Evolutionary conservation across 2,329 filamentous ascomycete species (phyloP), one percentile per base, ranked within the genome.

Genomic region (Nemania sp.): DNA sequence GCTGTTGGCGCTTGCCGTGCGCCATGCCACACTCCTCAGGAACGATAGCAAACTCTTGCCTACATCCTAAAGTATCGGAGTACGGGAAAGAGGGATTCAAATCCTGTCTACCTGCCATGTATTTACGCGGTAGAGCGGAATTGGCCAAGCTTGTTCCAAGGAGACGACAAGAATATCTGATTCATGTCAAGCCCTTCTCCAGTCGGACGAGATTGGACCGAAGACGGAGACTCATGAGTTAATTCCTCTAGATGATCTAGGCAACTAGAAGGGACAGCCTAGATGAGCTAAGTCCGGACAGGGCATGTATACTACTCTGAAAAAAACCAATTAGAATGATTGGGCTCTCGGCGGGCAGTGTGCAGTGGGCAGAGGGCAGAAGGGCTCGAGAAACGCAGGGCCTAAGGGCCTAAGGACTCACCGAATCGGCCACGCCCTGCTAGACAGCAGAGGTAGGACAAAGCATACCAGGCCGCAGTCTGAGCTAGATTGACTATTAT

Each of bases 371-470:
- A 14, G 33, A 55, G 22, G 57, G 52, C 40, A 59, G 57, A 44
- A 47, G 49, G n/a, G 19, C 36, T 39, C 17, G 34, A 15, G n/a
- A n/a, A n/a, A n/a, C n/a, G n/a, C 26, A 28, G 28, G 33, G 30
- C 40, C 40, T 39, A 19, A 43, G 43, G 45, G 26, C 51, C 36
- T 9, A 15, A 15, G 20, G 37, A 28, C 48, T 59, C 56, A 59
- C 56, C 56, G 56, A 59, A 42, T 34, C 6, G 19, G 53, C 44
- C 31, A 52, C 44, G 49, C 49, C 40, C 46, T 43, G 52, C 44
- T 44, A 48, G 57, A 33, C 37, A 24, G 34, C 24, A n/a, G 33
- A 14, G 40, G 40, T 34, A 48, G 15, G 56, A 56, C 49, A 15
- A 48, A 15, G 58, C 43, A 47, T 26, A 43, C 48, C 41, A 53